Evolutionary conservation across 176 grass and related monocot genomes (phyloP).

Genomic region (Zoysia pacifica): DNA sequence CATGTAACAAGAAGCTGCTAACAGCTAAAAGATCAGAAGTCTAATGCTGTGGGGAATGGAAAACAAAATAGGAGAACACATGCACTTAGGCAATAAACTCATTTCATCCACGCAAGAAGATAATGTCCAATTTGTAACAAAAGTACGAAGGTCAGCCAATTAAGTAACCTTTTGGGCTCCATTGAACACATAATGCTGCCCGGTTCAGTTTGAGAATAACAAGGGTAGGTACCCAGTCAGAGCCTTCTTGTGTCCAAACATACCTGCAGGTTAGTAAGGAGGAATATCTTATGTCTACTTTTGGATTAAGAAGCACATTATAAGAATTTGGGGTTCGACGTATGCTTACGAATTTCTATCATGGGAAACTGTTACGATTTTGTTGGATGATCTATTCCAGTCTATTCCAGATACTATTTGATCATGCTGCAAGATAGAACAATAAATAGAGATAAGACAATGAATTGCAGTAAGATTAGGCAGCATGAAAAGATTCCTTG

Average conservation of each 20-base stretch:
- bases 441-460: slow-evolving; percentile 30
- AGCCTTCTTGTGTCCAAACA: slow-evolving; percentile 96
- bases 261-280: slow-evolving; percentile 55
- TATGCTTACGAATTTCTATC: slow-evolving; percentile 93
- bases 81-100: slow-evolving; percentile 11
- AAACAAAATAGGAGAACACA: not conserved
- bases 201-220: slow-evolving; percentile 98
- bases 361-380: slow-evolving; percentile 97
- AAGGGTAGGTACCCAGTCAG: slow-evolving; percentile 92
- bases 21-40: slow-evolving; percentile 2
- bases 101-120: slow-evolving; percentile 7
- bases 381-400: slow-evolving; percentile 86
- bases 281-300: not conserved
- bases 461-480: not conserved
- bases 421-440: slow-evolving; percentile 72
- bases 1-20: not conserved
- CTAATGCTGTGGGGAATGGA: not conserved
- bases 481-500: not conserved
- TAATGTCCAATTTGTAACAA: not conserved
- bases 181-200: slow-evolving; percentile 95
- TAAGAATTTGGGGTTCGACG: not conserved
- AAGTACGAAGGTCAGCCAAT: slow-evolving; percentile 3
- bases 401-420: slow-evolving; percentile 98
- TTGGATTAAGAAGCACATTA: not conserved
- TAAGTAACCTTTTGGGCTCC: slow-evolving; percentile 82